Evolutionary conservation across 2,329 filamentous ascomycete species (phyloP).

Genomic region (Fusarium incarnatum): DNA sequence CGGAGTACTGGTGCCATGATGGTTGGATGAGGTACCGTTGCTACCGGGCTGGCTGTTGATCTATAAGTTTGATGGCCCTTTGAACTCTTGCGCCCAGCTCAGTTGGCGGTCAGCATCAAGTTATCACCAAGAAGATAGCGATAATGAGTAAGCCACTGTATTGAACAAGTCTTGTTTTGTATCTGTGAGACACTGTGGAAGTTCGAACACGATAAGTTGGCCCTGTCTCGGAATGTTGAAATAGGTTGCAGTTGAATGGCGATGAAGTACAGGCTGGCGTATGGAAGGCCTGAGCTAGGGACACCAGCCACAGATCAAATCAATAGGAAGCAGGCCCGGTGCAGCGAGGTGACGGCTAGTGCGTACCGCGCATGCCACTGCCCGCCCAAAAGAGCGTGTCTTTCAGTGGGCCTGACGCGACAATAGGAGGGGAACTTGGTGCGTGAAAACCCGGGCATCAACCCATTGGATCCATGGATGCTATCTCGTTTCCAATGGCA

Average conservation of each 20-base stretch:
- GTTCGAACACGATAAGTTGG: background rate
- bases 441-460: constrained; percentile 10
- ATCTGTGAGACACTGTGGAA: background rate
- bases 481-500: constrained; percentile 36
- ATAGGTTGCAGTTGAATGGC: constrained; percentile 18
- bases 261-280: constrained; percentile 14
- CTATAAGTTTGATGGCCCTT: background rate
- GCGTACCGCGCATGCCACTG: constrained; percentile 20
- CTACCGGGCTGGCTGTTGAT: background rate
- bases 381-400: constrained; percentile 24
- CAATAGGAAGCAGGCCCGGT: background rate
- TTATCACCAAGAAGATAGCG: background rate
- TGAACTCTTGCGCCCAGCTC: background rate
- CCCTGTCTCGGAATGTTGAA: constrained; percentile 7
- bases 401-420: constrained; percentile 22
- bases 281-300: background rate
- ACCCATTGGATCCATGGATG: constrained; percentile 1
- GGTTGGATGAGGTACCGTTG: background rate
- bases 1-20: constrained; percentile 58
- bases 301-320: constrained; percentile 12
- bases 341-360: constrained; percentile 15
- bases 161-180: background rate
- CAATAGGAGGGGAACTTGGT: constrained; percentile 11
- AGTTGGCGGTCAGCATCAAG: constrained; percentile 2
- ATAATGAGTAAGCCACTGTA: background rate